phyloP scores from a whole-genome alignment of 306 rosid genomes.

The Gynostemma pentaphyllum region DNA sequence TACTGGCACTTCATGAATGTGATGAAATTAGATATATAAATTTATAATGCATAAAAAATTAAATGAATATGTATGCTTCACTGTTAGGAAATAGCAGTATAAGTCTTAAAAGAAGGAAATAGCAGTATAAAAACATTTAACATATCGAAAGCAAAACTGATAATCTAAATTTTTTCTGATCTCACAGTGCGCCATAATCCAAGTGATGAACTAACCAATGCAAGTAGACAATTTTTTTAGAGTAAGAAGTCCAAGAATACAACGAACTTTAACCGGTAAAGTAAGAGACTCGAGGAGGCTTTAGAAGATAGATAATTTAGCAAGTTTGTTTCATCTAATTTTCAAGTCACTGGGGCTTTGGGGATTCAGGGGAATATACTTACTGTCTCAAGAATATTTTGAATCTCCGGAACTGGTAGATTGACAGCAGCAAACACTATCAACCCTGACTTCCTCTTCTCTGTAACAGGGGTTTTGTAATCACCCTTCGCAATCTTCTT shows the following conservation, averaged over 20 bases:
- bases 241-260: neutral
- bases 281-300: too few species aligned
- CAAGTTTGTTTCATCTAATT: too few species aligned
- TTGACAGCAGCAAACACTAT: conserved; percentile 80
- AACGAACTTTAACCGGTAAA: neutral
- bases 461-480: conserved; percentile 53
- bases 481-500: conserved; percentile 65
- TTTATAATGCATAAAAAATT: neutral
- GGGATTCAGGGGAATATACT: conserved; percentile 13
- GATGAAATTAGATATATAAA: neutral
- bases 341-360: neutral
- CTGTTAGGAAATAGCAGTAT: neutral
- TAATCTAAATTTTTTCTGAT: neutral
- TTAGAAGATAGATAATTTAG: neutral
- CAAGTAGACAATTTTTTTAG: neutral
- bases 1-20: neutral
- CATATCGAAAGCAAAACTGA: neutral
- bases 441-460: conserved; percentile 52
- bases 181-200: neutral
- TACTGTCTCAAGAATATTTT: conserved; percentile 40
- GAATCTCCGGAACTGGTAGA: conserved; percentile 48
- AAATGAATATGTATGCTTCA: neutral
- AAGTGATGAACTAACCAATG: neutral
- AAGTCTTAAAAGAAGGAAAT: too few species aligned
- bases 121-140: too few species aligned